A percentile compares a stretch with the other conserved stretches of the same genome.
phyloP scores from a whole-genome alignment of 768 basidiomycete genomes.

The Podaxis sp. region DNA sequence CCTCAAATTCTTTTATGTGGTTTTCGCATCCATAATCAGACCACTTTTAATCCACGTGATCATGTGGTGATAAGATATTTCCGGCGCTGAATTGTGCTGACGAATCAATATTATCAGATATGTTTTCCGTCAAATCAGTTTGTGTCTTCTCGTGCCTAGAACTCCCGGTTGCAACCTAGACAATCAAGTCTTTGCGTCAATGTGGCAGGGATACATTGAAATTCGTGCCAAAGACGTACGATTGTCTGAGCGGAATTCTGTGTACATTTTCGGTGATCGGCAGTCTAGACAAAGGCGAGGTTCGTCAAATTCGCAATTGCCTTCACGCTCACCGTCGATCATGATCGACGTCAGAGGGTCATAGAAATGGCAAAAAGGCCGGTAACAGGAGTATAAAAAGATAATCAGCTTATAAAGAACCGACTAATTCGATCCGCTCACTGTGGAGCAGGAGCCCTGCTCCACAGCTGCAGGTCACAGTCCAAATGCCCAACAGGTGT shows the following conservation, averaged over 20 bases:
- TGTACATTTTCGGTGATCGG: neutral
- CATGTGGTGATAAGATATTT: slow-evolving; percentile 24
- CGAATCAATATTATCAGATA: slow-evolving; percentile 9
- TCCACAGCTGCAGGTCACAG: too few species aligned
- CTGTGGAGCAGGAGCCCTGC: too few species aligned
- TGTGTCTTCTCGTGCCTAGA: neutral
- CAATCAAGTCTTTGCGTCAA: neutral
- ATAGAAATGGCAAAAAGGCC: neutral
- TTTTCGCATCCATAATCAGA: slow-evolving; percentile 32
- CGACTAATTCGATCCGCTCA: neutral
- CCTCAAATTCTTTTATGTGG: slow-evolving; percentile 23
- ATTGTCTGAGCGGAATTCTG: neutral
- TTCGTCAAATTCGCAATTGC: neutral
- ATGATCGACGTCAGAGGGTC: neutral
- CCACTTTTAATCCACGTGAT: slow-evolving; percentile 35
- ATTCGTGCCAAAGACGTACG: neutral
- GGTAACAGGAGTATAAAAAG: neutral
- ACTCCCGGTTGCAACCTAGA: too few species aligned
- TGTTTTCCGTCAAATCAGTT: neutral
- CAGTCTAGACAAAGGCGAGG: neutral
- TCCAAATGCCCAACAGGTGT: too few species aligned
- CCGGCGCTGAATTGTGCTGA: neutral
- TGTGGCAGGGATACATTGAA: neutral
- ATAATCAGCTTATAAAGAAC: neutral
- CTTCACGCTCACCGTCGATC: neutral